A percentile compares a stretch with the other conserved stretches of the same genome.
Conservation (phyloP, 2,329 filamentous ascomycete species). For the Aspergillus sp. region DNA sequence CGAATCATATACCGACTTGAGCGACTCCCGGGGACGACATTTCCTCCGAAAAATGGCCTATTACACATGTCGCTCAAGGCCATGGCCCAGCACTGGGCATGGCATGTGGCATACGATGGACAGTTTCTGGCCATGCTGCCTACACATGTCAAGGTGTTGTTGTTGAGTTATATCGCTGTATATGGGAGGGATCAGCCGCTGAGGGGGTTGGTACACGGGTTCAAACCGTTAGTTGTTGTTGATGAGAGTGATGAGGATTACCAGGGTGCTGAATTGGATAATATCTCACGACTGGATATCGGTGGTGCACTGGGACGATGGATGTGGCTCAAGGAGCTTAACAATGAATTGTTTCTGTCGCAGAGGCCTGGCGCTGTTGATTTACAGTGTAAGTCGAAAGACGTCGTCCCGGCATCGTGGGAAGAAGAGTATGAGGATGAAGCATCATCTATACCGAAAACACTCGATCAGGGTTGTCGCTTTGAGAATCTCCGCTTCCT, state of each 20-base stretch:
- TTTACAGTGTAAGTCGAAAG: conserved; percentile 3
- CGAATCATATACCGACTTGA: conserved; percentile 27
- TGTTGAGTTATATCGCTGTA: conserved; percentile 52
- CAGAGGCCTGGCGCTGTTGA: conserved; percentile 5
- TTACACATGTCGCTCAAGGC: conserved; percentile 47
- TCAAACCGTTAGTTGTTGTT: conserved; percentile 45
- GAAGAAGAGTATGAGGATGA: conserved; percentile 25
- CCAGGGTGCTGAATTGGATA: conserved; percentile 30
- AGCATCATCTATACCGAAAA: conserved; percentile 10
- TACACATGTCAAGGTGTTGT: conserved; percentile 42
- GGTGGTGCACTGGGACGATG: conserved; percentile 43
- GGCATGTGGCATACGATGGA: conserved; percentile 52
- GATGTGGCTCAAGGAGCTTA: conserved; percentile 45
- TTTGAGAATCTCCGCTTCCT: conserved; percentile 52
- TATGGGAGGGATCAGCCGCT: conserved; percentile 41
- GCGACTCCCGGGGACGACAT: conserved; percentile 32
- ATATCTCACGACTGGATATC: conserved; percentile 47
- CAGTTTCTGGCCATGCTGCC: conserved; percentile 49
- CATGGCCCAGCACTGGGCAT: conserved; percentile 51
- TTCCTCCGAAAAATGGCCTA: conserved; percentile 39
- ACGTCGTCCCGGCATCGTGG: conserved; percentile 34
- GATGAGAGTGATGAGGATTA: conserved; percentile 3
- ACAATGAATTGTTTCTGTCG: conserved; percentile 34
- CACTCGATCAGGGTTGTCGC: conserved; percentile 23
- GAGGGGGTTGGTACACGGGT: conserved; percentile 33